phyloP scores from a whole-genome alignment of 176 grass and related monocot species.

The Eremochloa ophiuroides region DNA sequence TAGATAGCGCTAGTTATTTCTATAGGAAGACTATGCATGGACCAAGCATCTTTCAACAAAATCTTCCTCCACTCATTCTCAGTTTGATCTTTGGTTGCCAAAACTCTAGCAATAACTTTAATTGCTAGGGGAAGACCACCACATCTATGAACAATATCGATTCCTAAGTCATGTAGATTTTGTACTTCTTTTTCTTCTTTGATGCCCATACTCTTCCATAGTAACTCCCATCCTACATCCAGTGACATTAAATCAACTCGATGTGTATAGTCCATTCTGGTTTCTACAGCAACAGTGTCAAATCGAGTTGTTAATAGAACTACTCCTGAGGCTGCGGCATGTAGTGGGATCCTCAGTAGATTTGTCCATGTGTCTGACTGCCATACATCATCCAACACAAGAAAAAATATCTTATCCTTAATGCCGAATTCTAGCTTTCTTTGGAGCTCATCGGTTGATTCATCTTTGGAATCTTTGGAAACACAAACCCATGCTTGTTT shows the following conservation, averaged over 20 bases:
- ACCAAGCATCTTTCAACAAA: slow-evolving; percentile 38
- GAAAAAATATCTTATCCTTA: slow-evolving; percentile 10
- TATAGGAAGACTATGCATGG: background rate
- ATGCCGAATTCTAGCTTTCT: background rate
- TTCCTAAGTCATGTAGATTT: background rate
- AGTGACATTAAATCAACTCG: slow-evolving; percentile 15
- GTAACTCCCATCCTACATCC: slow-evolving; percentile 18
- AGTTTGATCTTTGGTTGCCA: background rate
- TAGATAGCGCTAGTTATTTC: slow-evolving; percentile 23
- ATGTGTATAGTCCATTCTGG: slow-evolving; percentile 2
- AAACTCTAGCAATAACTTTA: slow-evolving; percentile 3
- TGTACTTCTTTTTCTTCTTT: slow-evolving; percentile 13
- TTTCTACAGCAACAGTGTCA: background rate
- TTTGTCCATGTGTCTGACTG: slow-evolving; percentile 14
- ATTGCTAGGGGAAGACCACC: slow-evolving; percentile 46
- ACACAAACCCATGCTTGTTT: slow-evolving; percentile 31
- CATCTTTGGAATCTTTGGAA: slow-evolving; percentile 11
- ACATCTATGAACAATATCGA: slow-evolving; percentile 38
- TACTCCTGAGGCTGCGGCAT: background rate
- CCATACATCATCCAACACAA: slow-evolving; percentile 45
- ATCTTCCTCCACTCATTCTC: slow-evolving; percentile 34
- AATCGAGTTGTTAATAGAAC: slow-evolving; percentile 33
- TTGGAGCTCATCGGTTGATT: slow-evolving; percentile 7
- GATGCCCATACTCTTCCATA: slow-evolving; percentile 8
- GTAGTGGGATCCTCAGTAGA: slow-evolving; percentile 14